These are phyloP conservation scores for Euphorbia corollata DNA, from an alignment of 441 rosid genomes.

Conservation along the genomic window DNA sequence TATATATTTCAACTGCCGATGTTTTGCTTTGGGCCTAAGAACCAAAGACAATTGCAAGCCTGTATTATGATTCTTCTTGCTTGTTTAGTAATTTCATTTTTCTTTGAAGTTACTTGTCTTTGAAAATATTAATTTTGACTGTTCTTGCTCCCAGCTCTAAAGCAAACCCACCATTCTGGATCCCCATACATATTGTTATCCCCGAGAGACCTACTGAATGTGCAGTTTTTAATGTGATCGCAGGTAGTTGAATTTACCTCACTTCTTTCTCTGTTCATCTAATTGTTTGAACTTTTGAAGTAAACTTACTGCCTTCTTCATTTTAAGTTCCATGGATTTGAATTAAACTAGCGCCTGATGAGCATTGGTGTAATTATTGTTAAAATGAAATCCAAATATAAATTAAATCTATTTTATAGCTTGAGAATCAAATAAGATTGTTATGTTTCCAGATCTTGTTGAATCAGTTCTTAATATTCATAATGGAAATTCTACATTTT, in stretches of 20 bases:
- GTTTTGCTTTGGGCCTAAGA: not conserved
- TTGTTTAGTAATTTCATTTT: not conserved
- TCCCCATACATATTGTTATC: slow-evolving; percentile 89
- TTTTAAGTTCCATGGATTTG: not conserved
- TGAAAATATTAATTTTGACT: slow-evolving; percentile 5
- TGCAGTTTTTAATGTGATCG: slow-evolving; percentile 84
- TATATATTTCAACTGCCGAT: not conserved
- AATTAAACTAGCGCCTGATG: not conserved
- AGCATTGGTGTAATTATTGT: not conserved
- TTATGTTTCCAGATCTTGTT: not conserved
- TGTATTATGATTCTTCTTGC: not conserved
- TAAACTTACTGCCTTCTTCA: not conserved
- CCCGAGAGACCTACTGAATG: slow-evolving; percentile 97
- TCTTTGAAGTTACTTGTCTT: not conserved
- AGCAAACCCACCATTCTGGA: slow-evolving; percentile 95
- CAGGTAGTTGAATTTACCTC: slow-evolving; percentile 47
- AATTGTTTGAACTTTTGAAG: not conserved
- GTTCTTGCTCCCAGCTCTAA: slow-evolving; percentile 51
- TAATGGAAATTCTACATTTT: not conserved
- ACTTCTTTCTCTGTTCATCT: not conserved
- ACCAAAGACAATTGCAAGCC: slow-evolving; percentile 8
- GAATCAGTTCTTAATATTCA: not conserved
- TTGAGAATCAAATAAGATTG: slow-evolving; percentile 2
- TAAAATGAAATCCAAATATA: not conserved
- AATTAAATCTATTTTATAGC: not conserved